Base-by-base conservation (phyloP, 2,329 filamentous ascomycete genomes). In the Diaporthe sp. region DNA sequence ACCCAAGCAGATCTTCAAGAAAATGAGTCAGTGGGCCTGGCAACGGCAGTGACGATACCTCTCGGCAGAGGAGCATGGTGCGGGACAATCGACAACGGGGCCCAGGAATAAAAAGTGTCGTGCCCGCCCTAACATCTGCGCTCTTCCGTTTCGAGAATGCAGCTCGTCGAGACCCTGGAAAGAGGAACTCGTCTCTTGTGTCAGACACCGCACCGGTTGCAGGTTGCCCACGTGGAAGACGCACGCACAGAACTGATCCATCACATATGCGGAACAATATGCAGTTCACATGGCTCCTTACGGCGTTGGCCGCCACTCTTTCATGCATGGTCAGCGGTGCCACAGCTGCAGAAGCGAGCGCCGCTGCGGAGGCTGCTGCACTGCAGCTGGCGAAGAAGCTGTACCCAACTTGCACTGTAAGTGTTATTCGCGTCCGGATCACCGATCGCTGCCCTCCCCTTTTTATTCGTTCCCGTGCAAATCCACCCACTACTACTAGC, bases 91-190 rank as follows among this genome's bases (percentile, higher is more conserved):
- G 47, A 15, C 8, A 9, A 39, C 9, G 63, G 44, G 63, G 15
- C 8, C 32, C 30, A 53, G 44, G 63, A 53, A 68, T 68, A 68
- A 68, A 68, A 68, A 53, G 30, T 53, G 63, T 68, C 63, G 47
- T 19, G 63, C 63, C 30, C 63, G 47, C 61, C 30, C 61, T 65
- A 17, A 65, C 42, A 50, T 44, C 61, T 65, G 61, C 63, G 63
- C 63, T 53, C 63, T 68, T 68, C 63, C 63, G 39, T 68, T 68
- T 68, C 63, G 63, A 68, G 63, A 53, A 68, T 68, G 63, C 63
- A 68, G 63, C 47, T 53, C 63, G 63, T 39, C 9, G 47, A 19
- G 13, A 50, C 30, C 44, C 44, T 51, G 63, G 63, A n/a, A 51
- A 19, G 13, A 30, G 47, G 32, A 53, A 53, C 47, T 30, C 27